These are phyloP conservation scores for Liriodendron chinense DNA, from an alignment of 164 flowering plant genomes.

Conservation along the genomic window DNA sequence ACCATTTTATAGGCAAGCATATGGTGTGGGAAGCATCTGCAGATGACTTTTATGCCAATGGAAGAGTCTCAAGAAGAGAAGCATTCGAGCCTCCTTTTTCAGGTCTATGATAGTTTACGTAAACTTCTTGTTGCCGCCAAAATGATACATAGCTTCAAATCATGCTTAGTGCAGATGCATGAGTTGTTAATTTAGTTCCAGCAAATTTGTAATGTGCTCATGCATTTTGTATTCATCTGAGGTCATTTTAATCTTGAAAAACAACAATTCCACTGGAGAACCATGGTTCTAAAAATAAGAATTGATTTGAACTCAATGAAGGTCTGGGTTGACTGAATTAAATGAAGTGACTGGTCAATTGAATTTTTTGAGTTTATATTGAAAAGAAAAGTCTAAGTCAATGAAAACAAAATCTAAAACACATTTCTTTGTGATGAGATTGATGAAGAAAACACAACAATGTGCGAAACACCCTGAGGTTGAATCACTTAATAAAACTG, in stretches of 20 bases:
- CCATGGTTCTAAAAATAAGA: neutral
- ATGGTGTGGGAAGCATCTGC: constrained; percentile 81
- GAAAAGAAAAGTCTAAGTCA: neutral
- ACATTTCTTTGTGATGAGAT: too few species aligned
- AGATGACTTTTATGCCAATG: constrained; percentile 58
- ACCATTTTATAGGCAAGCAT: constrained; percentile 53
- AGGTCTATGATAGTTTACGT: constrained; percentile 37
- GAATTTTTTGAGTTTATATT: neutral
- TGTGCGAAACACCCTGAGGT: too few species aligned
- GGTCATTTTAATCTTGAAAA: neutral
- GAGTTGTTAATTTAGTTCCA: neutral
- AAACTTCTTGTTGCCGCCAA: neutral
- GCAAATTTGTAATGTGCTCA: neutral
- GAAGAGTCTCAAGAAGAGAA: constrained; percentile 77
- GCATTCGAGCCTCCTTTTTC: constrained; percentile 50
- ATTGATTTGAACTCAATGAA: neutral
- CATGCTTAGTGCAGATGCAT: neutral
- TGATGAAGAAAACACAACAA: too few species aligned
- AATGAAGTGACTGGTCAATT: neutral
- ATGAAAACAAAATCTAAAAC: neutral
- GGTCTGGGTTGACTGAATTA: neutral
- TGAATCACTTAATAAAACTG: too few species aligned
- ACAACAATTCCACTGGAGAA: neutral
- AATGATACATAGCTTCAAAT: neutral
- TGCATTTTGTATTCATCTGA: neutral